phyloP scores from a whole-genome alignment of 257 asterid genomes.

The Capsicum baccatum region DNA sequence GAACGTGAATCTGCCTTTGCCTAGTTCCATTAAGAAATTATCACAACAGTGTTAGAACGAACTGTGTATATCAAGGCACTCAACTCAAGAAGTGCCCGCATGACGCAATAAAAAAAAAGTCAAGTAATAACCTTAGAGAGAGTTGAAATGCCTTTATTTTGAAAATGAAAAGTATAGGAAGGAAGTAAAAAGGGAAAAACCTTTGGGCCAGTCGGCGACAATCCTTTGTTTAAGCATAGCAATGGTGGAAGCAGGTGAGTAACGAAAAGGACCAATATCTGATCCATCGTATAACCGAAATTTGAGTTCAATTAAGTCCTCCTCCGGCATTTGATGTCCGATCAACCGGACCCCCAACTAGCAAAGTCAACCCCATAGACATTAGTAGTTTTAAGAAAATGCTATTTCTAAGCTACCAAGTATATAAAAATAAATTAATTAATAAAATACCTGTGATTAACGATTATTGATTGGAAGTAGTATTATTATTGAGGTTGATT shows the following conservation, averaged over 20 bases:
- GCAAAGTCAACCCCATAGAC: too few relatives aligned
- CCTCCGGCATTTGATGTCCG: slow-evolving; percentile 51
- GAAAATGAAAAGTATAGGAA: background rate
- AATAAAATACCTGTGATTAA: too few relatives aligned
- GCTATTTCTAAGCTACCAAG: too few relatives aligned
- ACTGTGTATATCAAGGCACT: background rate
- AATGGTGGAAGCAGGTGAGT: slow-evolving; percentile 85
- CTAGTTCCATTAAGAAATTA: background rate
- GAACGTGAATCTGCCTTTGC: background rate
- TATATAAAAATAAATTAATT: too few relatives aligned
- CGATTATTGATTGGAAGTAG: too few relatives aligned
- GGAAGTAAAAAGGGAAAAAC: background rate
- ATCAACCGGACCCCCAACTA: background rate
- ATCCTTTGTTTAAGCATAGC: slow-evolving; percentile 86
- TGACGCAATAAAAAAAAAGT: background rate
- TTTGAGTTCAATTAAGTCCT: slow-evolving; percentile 71
- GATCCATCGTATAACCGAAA: slow-evolving; percentile 95
- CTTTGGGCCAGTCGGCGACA: slow-evolving; percentile 56
- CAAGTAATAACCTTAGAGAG: background rate
- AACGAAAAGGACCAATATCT: slow-evolving; percentile 89
- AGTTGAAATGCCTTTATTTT: background rate
- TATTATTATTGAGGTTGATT: too few relatives aligned
- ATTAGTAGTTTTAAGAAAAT: too few relatives aligned
- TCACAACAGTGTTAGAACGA: background rate
- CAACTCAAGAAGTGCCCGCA: background rate